These are phyloP conservation scores for Diplocarpon mali DNA, from an alignment of 2,329 filamentous ascomycete species.

Conservation along the genomic window DNA sequence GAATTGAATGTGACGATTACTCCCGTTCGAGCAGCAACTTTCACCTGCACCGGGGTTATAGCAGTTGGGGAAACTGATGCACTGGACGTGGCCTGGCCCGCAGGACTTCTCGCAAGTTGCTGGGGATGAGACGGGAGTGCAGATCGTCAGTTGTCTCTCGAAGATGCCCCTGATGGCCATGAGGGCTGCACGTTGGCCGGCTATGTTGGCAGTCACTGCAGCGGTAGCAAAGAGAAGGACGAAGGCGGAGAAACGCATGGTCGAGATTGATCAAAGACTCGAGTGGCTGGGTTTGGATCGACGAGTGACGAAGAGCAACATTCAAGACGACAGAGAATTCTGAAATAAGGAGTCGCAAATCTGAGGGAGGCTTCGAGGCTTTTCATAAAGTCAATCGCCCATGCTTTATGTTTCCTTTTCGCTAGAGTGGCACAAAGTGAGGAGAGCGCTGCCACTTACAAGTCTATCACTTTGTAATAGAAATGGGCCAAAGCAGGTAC, in stretches of 20 bases:
- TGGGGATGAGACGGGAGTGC: conserved; percentile 1
- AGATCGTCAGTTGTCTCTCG: not conserved
- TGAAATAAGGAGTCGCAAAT: not conserved
- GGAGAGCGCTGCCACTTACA: no score
- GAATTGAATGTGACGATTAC: not conserved
- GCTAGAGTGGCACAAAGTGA: no score
- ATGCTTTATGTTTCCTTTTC: no score
- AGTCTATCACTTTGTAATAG: no score
- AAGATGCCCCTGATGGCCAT: conserved; percentile 2
- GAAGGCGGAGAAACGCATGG: not conserved
- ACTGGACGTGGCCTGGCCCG: conserved; percentile 2
- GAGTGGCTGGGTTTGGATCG: no score
- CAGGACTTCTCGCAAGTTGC: conserved; percentile 4
- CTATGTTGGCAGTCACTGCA: not conserved
- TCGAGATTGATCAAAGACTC: not conserved
- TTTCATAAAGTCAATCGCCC: no score
- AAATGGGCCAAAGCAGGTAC: not conserved
- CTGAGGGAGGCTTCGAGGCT: no score
- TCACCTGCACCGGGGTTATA: conserved; percentile 4
- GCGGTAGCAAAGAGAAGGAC: conserved; percentile 1
- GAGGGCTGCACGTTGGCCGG: conserved; percentile 1
- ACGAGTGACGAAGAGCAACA: not conserved
- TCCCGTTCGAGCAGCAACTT: conserved; percentile 4
- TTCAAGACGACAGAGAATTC: not conserved
- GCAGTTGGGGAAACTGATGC: conserved; percentile 2